Evolutionary conservation across 2,329 filamentous ascomycete genomes (phyloP), one percentile per base, ranked within the genome.

Genomic region (Penicillium sp.): DNA sequence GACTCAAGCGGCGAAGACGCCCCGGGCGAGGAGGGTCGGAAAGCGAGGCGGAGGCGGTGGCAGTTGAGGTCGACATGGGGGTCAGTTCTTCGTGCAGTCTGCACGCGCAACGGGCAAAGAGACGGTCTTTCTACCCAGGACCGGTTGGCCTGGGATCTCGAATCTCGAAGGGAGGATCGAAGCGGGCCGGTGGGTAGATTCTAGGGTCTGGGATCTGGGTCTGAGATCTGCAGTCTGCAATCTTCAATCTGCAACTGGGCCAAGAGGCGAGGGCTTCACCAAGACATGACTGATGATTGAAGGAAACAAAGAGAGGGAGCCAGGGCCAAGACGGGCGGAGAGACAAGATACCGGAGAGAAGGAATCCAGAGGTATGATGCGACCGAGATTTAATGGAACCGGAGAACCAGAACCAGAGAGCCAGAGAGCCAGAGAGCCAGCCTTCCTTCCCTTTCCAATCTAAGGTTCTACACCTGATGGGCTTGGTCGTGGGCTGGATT

Each of bases 1-100:
- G 70, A 63, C 70, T 74, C 42, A 75, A 60, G 44, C 72, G 69
- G 41, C 71, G 70, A 53, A 74, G 63, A 48, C 67, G 69, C 46
- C 70, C 65, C 41, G 65, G 61, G 55, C 70, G 69, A 63, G 57
- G 54, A 51, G 54, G 53, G 48, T 71, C 68, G 51, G 68, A 55
- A 50, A 65, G 53, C 53, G 66, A 58, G 56, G 69, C 56, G 68
- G 69, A 68, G 64, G 69, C 65, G 67, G 69, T 68, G 61, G 69
- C 68, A 49, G 63, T 65, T 51, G 68, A 69, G 41, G 69, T 57
- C 55, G 66, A 63, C 62, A 68, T 69, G 46, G 53, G 48, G 22
- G 11, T 36, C 33, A 25, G 38, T 30, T 38, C 30, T 44, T 43
- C 27, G 49, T 45, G 48, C 24, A 41, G 38, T 24, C 38, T 41